Evolutionary conservation across 2,329 filamentous ascomycete genomes (phyloP).

Genomic region (Aureobasidium namibiae): DNA sequence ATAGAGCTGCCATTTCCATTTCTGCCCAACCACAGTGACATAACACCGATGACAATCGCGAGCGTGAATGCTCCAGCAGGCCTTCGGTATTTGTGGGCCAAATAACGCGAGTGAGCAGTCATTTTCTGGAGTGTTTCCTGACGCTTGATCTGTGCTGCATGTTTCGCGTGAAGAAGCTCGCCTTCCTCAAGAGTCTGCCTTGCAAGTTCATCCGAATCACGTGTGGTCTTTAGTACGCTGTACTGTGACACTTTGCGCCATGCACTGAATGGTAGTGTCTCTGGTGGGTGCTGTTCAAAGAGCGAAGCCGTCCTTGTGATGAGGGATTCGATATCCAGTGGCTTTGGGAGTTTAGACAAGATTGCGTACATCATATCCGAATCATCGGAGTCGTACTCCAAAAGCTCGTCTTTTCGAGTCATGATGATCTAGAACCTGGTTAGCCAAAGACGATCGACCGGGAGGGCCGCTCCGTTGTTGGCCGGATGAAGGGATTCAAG

Average conservation of each 20-base stretch:
- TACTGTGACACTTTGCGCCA: constrained; percentile 66
- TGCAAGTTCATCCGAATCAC: constrained; percentile 41
- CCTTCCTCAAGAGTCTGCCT: constrained; percentile 59
- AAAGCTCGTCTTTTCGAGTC: constrained; percentile 70
- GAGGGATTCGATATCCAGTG: constrained; percentile 70
- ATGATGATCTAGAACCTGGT: constrained; percentile 56
- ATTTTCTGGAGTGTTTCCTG: constrained; percentile 50
- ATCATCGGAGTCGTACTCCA: constrained; percentile 67
- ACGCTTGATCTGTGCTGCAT: constrained; percentile 63
- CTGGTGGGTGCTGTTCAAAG: constrained; percentile 61
- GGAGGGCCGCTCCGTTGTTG: not conserved
- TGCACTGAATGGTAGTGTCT: constrained; percentile 51
- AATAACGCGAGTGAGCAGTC: constrained; percentile 28
- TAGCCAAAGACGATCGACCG: not conserved
- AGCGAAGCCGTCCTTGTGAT: constrained; percentile 59
- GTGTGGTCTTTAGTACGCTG: constrained; percentile 81
- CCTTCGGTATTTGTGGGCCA: constrained; percentile 57
- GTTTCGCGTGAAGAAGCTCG: constrained; percentile 57
- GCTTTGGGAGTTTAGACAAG: constrained; percentile 75
- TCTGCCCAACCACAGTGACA: constrained; percentile 58
- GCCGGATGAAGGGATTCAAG: not conserved
- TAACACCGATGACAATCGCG: constrained; percentile 57
- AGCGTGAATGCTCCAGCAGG: constrained; percentile 45
- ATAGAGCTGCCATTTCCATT: not conserved
- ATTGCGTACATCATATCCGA: constrained; percentile 87